Base-by-base conservation (phyloP, 2,329 filamentous ascomycete species). In the Xylaria sp. region DNA sequence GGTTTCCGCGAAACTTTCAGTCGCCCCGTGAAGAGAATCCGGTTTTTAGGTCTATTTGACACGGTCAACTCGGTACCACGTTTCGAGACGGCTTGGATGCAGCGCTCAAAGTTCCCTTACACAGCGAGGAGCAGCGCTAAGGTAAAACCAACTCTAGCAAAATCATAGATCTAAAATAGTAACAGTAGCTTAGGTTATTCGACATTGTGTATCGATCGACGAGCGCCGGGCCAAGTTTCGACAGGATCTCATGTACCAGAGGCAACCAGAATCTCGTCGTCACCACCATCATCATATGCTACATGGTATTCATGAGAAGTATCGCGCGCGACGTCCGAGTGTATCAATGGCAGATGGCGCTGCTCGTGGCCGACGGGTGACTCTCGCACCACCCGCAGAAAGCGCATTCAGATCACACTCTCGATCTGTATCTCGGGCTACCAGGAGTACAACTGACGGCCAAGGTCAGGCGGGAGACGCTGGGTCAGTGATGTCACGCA, bases 1-100 rank as follows among this genome's bases (percentile, higher is more conserved):
- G 90, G 88, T 0, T 96, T 96, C 76, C 87, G 92, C 23, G 91
- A 94, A 78, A 95, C 92, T 0, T 96, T 96, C 76, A 92, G 90
- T 50, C 84, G 93, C 0, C 92, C 92, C 0, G 91, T 94, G 1
- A 86, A 89, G 12, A 86, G 91, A 0, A 93, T 95, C 69, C 86
- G 87, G 1, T 94, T 95, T 73, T 83, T 96, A 1, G 93, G 93
- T 0, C 84, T 96, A 0, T 96, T 95, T 71, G 92, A 95, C 73
- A 94, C 92, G 0, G 92, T 95, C 70, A 94, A 94, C 75, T 92
- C 90, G 16, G 92, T 94, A 0, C 92, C 92, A 0, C 85, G 87
- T 2, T 96, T 96, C 68, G 93, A 96, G 79, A 87, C 85, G 1
- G 85, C 86, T 0, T 92, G 90, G 88, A 94, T 95, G 91, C 88